Evolutionary conservation across 148 eudicot genomes (phyloP).

Genomic region (Vaccinium vitisidaea): DNA sequence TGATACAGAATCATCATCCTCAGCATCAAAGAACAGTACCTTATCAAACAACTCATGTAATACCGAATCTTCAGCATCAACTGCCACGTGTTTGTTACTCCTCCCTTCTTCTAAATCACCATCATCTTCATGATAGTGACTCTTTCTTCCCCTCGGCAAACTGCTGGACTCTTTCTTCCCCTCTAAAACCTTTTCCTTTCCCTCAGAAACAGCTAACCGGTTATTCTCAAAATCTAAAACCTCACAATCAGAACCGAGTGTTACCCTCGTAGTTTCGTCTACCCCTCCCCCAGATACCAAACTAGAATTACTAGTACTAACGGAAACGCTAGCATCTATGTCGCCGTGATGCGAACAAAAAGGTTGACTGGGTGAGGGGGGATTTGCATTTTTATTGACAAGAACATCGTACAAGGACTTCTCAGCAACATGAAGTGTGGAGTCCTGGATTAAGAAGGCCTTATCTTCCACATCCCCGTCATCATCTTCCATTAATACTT

Average conservation of each 20-base stretch:
- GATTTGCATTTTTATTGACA: neutral
- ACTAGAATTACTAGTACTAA: neutral
- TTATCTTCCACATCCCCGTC: neutral
- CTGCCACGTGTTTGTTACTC: conserved; percentile 5
- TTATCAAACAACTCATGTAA: conserved; percentile 17
- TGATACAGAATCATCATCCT: neutral
- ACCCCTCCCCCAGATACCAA: neutral
- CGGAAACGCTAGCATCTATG: neutral
- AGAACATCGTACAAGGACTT: conserved; percentile 7
- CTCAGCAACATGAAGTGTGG: conserved; percentile 4
- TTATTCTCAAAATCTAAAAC: neutral
- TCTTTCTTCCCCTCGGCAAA: neutral
- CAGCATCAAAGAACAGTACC: neutral
- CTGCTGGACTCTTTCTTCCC: neutral
- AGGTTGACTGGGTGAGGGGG: neutral
- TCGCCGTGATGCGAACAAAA: neutral
- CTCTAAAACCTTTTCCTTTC: neutral
- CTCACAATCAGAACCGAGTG: neutral
- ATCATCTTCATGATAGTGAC: neutral
- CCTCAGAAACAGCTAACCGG: neutral
- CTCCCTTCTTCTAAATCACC: conserved; percentile 11
- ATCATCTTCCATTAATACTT: conserved; percentile 14
- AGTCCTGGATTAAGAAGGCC: neutral
- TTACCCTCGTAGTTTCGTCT: neutral
- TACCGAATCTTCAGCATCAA: neutral